A percentile compares a stretch with the other conserved stretches of the same genome.
Conservation (phyloP, 441 rosid species). For the Pelargonium cotyledonis region DNA sequence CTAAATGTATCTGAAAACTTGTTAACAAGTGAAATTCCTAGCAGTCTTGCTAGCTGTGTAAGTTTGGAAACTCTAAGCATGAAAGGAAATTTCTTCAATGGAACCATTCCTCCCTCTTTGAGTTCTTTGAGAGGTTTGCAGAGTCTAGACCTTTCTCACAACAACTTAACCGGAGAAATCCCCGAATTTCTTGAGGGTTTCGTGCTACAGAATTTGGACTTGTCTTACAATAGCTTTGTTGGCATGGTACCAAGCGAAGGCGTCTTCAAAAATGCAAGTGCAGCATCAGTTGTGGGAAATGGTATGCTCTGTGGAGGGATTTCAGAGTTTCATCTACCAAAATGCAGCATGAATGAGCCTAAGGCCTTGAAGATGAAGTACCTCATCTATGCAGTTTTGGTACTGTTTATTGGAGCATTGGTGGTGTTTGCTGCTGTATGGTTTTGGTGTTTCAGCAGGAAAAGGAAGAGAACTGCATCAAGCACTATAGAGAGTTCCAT, state of each 20-base stretch:
- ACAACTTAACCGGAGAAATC: slow-evolving; percentile 22
- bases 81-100: slow-evolving; percentile 24
- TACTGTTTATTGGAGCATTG: background rate
- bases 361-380: slow-evolving; percentile 6
- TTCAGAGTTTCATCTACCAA: slow-evolving; percentile 16
- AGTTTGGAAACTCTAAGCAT: slow-evolving; percentile 14
- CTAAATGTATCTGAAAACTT: slow-evolving; percentile 16
- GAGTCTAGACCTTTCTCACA: slow-evolving; percentile 18
- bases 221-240: slow-evolving; percentile 24
- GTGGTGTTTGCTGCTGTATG: background rate
- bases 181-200: slow-evolving; percentile 13
- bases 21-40: slow-evolving; percentile 21
- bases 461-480: background rate
- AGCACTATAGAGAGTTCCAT: background rate
- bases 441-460: background rate
- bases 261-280: slow-evolving; percentile 25
- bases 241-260: slow-evolving; percentile 22
- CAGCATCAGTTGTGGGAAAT: slow-evolving; percentile 17
- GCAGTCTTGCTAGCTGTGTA: slow-evolving; percentile 15
- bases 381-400: background rate
- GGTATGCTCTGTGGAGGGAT: slow-evolving; percentile 29
- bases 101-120: slow-evolving; percentile 19
- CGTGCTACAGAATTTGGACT: slow-evolving; percentile 2
- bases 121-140: slow-evolving; percentile 18
- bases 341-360: slow-evolving; percentile 11